Evolutionary conservation across 352 stramenopile species (phyloP).

Genomic region (Hyphochytrium catenoides): DNA sequence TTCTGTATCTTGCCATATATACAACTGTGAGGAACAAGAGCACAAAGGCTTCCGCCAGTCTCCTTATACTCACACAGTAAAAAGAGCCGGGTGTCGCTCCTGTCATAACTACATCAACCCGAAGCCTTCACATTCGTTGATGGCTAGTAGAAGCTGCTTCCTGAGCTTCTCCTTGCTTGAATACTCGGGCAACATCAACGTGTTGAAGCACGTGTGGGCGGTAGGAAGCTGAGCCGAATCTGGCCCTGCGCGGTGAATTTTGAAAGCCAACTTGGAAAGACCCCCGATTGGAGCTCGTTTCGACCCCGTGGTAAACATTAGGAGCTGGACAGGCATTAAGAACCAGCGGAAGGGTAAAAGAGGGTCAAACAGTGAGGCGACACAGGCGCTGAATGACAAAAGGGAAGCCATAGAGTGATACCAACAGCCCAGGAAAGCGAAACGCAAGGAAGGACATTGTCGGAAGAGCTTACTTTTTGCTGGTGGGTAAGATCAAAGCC

Average conservation of each 20-base stretch:
- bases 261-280: constrained; percentile 45
- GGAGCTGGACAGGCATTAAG: constrained; percentile 47
- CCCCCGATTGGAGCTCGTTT: constrained; percentile 54
- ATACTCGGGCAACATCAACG: constrained; percentile 59
- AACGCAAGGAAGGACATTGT: too few species aligned
- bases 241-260: constrained; percentile 48
- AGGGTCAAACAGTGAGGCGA: not conserved
- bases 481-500: too few species aligned
- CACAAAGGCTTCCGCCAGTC: too few species aligned
- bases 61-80: too few species aligned
- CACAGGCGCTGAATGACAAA: not conserved
- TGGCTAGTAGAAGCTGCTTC: constrained; percentile 42
- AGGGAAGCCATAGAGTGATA: not conserved
- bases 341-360: constrained; percentile 22
- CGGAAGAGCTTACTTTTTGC: too few species aligned
- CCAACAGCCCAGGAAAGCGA: too few species aligned
- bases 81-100: too few species aligned
- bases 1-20: too few species aligned
- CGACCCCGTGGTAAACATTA: constrained; percentile 57
- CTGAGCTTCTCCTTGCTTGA: constrained; percentile 39
- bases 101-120: constrained; percentile 43
- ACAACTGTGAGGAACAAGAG: too few species aligned
- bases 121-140: constrained; percentile 53
- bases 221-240: constrained; percentile 42
- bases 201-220: constrained; percentile 67